Evolutionary conservation across 2,329 filamentous ascomycete genomes (phyloP).

Genomic region (Hypoxylon sp.): DNA sequence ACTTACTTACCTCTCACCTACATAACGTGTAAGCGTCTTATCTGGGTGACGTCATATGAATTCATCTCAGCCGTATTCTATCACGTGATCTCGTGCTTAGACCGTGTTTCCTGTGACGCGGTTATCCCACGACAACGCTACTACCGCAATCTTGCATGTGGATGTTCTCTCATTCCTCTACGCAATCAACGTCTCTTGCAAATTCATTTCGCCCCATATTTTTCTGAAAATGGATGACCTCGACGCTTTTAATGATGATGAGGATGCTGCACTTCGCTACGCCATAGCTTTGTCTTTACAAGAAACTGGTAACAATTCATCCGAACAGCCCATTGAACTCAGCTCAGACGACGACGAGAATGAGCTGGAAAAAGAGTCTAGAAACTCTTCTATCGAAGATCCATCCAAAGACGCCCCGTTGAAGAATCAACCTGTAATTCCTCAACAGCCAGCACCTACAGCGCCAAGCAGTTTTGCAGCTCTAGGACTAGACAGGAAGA

Average conservation of each 20-base stretch:
- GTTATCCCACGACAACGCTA: constrained; percentile 21
- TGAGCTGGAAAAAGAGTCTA: constrained; percentile 48
- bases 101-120: constrained; percentile 23
- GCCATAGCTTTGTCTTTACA: constrained; percentile 72
- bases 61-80: background rate
- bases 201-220: background rate
- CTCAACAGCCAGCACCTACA: constrained; percentile 27
- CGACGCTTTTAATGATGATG: constrained; percentile 56
- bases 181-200: background rate
- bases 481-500: constrained; percentile 77
- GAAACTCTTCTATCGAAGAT: constrained; percentile 3
- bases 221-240: constrained; percentile 43
- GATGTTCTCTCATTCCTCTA: background rate
- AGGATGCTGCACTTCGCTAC: constrained; percentile 70
- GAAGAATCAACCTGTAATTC: constrained; percentile 2
- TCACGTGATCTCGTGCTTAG: constrained; percentile 34
- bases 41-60: constrained; percentile 19
- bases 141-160: constrained; percentile 1
- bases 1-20: too few species aligned
- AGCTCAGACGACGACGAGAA: constrained; percentile 53
- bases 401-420: background rate
- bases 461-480: constrained; percentile 48
- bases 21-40: background rate
- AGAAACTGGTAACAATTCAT: constrained; percentile 39
- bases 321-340: constrained; percentile 50